Evolutionary conservation across 805 yeast species (phyloP).

Genomic region (Myxozyma monticola): DNA sequence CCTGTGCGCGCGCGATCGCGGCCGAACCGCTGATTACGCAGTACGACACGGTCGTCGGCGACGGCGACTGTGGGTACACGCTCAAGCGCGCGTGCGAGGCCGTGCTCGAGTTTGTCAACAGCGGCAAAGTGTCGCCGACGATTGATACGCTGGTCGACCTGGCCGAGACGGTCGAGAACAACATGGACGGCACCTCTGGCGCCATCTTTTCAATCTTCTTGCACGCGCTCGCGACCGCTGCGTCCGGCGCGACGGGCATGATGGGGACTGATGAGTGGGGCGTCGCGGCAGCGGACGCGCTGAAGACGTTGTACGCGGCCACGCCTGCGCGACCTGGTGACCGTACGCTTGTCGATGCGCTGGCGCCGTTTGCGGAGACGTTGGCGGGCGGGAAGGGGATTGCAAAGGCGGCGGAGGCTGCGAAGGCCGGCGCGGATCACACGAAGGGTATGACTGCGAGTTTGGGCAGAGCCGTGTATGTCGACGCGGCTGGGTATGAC

Average conservation of each 20-base stretch:
- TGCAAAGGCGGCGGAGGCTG: constrained; percentile 63
- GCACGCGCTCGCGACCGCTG: constrained; percentile 63
- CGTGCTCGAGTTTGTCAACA: constrained; percentile 54
- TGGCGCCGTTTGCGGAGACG: constrained; percentile 79
- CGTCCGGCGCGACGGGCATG: constrained; percentile 21
- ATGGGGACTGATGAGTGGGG: constrained; percentile 30
- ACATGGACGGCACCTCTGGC: constrained; percentile 97
- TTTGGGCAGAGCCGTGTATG: constrained; percentile 93
- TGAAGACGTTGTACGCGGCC: constrained; percentile 74
- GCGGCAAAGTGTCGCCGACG: constrained; percentile 40
- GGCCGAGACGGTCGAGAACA: constrained; percentile 77
- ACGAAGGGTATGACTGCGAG: constrained; percentile 77
- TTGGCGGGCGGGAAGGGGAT: constrained; percentile 55
- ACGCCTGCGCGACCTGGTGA: constrained; percentile 89
- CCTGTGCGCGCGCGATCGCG: constrained; percentile 54
- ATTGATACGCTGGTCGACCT: constrained; percentile 65
- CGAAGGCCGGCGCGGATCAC: constrained; percentile 69
- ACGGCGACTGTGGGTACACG: constrained; percentile 97
- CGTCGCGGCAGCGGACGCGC: constrained; percentile 49
- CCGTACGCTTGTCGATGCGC: constrained; percentile 82
- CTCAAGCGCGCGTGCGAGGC: constrained; percentile 79
- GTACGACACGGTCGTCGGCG: constrained; percentile 88
- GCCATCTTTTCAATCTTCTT: constrained; percentile 85
- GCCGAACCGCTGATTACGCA: constrained; percentile 84
- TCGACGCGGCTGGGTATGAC: constrained; percentile 45